Conservation (phyloP, 257 asterid species). For the Gentiana straminea region DNA sequence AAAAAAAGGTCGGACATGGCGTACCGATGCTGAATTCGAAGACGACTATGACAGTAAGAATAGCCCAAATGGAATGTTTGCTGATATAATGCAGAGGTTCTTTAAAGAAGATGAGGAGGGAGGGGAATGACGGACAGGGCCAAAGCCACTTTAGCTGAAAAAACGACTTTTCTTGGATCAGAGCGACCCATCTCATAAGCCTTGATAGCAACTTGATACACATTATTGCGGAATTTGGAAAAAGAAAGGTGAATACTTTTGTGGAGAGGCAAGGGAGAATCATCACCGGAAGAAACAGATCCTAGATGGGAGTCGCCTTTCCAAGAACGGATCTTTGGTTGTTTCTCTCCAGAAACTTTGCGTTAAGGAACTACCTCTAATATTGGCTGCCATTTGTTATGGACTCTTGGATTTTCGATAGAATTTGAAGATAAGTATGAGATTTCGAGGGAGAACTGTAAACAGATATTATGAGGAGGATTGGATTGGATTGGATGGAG, state of each 20-base stretch:
- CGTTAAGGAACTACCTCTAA: constrained; percentile 38
- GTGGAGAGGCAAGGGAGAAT: not conserved
- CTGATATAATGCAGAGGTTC: constrained; percentile 32
- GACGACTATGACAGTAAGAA: constrained; percentile 70
- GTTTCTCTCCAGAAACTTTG: constrained; percentile 56
- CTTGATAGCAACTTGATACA: constrained; percentile 6
- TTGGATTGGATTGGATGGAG: not conserved
- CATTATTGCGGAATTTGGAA: constrained; percentile 6
- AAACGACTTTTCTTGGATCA: constrained; percentile 38
- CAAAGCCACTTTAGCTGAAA: constrained; percentile 37
- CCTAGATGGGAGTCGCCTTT: constrained; percentile 40
- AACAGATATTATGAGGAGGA: not conserved
- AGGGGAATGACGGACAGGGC: constrained; percentile 25
- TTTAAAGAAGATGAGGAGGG: constrained; percentile 38
- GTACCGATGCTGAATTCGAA: constrained; percentile 87
- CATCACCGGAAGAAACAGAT: constrained; percentile 5
- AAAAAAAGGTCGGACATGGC: not conserved
- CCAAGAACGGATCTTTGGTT: constrained; percentile 42
- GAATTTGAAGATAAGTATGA: not conserved
- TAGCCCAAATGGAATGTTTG: constrained; percentile 32
- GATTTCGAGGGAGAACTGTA: not conserved
- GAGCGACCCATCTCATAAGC: constrained; percentile 32
- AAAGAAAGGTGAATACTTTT: not conserved
- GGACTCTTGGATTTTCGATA: not conserved
- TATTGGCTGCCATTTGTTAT: constrained; percentile 33